Evolutionary conservation across 1,284 basidiomycete species (phyloP).

Genomic region (Chondrostereum purpureum): DNA sequence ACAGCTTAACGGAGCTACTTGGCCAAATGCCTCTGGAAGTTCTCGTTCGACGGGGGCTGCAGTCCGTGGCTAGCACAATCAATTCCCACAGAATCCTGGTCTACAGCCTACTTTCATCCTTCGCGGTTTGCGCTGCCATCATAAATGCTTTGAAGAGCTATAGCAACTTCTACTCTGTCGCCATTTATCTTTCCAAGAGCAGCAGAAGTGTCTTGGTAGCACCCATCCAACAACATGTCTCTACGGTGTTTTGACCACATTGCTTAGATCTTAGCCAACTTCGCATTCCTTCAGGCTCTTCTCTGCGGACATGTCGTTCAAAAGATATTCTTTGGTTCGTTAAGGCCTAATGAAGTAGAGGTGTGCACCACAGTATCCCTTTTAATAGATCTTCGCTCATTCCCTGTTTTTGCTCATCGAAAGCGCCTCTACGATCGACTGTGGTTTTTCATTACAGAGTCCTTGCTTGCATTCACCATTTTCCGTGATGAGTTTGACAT

Average conservation of each 20-base stretch:
- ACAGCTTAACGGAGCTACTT: no score
- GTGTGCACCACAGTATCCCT: slow-evolving; percentile 40
- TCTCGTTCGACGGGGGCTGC: slow-evolving; percentile 23
- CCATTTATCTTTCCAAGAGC: slow-evolving; percentile 88
- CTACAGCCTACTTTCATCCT: slow-evolving; percentile 63
- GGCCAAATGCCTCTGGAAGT: slow-evolving; percentile 34
- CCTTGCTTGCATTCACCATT: slow-evolving; percentile 91
- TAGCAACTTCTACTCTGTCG: slow-evolving; percentile 91
- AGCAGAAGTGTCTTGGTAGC: slow-evolving; percentile 83
- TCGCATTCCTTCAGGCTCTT: slow-evolving; percentile 75
- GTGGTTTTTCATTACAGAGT: slow-evolving; percentile 98
- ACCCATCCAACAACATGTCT: slow-evolving; percentile 10
- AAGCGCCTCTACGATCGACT: slow-evolving; percentile 93
- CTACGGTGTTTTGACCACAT: slow-evolving; percentile 7
- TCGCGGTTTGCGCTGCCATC: slow-evolving; percentile 69
- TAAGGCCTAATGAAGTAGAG: slow-evolving; percentile 89
- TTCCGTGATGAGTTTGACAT: slow-evolving; percentile 93
- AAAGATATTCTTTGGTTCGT: slow-evolving; percentile 85
- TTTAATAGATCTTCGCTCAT: slow-evolving; percentile 4
- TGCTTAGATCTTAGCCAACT: slow-evolving; percentile 88
- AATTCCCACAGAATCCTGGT: slow-evolving; percentile 60
- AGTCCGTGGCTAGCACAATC: slow-evolving; percentile 39
- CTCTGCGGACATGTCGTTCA: slow-evolving; percentile 76
- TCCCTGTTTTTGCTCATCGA: slow-evolving; percentile 5
- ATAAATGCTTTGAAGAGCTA: slow-evolving; percentile 77